Evolutionary conservation across 1,139 yeast genomes (phyloP).

Genomic region (Lodderomyces beijingensis): DNA sequence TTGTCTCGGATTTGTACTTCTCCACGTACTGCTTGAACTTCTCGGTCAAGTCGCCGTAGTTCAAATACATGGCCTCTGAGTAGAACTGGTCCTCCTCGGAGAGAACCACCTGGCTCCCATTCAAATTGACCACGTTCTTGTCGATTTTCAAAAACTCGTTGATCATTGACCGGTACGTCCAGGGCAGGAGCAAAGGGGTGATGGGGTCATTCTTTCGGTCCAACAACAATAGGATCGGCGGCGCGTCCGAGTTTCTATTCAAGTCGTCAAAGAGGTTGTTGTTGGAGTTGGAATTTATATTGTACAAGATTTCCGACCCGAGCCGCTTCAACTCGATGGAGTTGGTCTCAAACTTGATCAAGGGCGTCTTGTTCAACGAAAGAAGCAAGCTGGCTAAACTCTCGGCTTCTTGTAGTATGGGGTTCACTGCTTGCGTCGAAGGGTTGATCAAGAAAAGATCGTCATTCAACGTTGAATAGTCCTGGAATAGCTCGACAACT

Average conservation of each 20-base stretch:
- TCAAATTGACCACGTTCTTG: slow-evolving; percentile 72
- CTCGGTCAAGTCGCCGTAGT: slow-evolving; percentile 94
- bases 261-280: slow-evolving; percentile 65
- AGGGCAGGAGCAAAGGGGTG: slow-evolving; percentile 86
- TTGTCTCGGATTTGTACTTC: slow-evolving; percentile 75
- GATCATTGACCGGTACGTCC: slow-evolving; percentile 99
- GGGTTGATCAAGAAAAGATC: slow-evolving; percentile 47
- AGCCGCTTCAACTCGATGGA: slow-evolving; percentile 60
- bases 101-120: slow-evolving; percentile 27
- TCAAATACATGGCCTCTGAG: slow-evolving; percentile 74
- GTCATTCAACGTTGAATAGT: slow-evolving; percentile 68
- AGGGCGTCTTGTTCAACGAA: slow-evolving; percentile 72
- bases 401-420: slow-evolving; percentile 44
- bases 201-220: slow-evolving; percentile 89
- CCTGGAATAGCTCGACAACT: slow-evolving; percentile 82
- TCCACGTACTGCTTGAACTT: slow-evolving; percentile 81
- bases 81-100: slow-evolving; percentile 66
- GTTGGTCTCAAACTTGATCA: slow-evolving; percentile 69
- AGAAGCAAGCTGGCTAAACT: slow-evolving; percentile 63
- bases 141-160: slow-evolving; percentile 83
- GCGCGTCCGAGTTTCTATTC: slow-evolving; percentile 50
- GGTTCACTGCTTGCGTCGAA: slow-evolving; percentile 6
- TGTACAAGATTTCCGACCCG: slow-evolving; percentile 64
- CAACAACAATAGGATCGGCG: slow-evolving; percentile 72
- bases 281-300: slow-evolving; percentile 53